Evolutionary conservation across 495 filamentous ascomycete species (phyloP).

Genomic region (Chaetomium tenue): DNA sequence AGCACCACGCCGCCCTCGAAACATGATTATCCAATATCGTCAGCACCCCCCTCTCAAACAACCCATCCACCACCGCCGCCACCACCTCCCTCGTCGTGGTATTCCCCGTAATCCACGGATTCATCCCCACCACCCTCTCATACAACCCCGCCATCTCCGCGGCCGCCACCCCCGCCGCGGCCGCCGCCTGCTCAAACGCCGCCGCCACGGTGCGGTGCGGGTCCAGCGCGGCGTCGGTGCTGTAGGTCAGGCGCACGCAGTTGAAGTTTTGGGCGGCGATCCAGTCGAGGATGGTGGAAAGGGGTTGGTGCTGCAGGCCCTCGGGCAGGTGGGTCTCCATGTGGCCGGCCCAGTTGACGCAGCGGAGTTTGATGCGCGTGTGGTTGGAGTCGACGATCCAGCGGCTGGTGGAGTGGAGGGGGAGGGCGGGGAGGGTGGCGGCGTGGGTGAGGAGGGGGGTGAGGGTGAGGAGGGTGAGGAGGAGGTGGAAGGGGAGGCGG

Average conservation of each 20-base stretch:
- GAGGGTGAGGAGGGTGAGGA: constrained; percentile 31
- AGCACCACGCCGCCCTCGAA: constrained; percentile 52
- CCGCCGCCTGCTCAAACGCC: constrained; percentile 44
- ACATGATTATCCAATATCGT: constrained; percentile 55
- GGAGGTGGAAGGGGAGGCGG: constrained; percentile 21
- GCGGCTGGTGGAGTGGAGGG: constrained; percentile 46
- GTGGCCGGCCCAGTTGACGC: constrained; percentile 54
- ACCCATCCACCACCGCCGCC: constrained; percentile 41
- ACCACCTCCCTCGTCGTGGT: constrained; percentile 42
- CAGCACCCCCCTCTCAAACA: constrained; percentile 42
- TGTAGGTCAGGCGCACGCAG: constrained; percentile 55
- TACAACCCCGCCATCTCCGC: constrained; percentile 38
- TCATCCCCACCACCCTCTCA: constrained; percentile 38
- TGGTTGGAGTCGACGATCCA: constrained; percentile 51
- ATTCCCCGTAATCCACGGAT: constrained; percentile 39
- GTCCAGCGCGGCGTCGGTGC: constrained; percentile 51
- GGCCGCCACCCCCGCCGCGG: constrained; percentile 34
- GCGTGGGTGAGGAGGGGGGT: constrained; percentile 19
- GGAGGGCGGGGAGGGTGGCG: constrained; percentile 33
- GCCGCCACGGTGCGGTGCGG: constrained; percentile 37
- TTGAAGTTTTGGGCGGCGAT: constrained; percentile 49
- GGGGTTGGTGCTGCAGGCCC: constrained; percentile 48
- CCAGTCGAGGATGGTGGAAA: constrained; percentile 44
- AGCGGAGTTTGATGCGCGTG: constrained; percentile 51
- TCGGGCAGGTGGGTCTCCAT: constrained; percentile 51